A percentile compares a stretch with the other conserved stretches of the same genome.
Conservation (phyloP, 495 filamentous ascomycete species). For the Tuber microsphaerosporum region DNA sequence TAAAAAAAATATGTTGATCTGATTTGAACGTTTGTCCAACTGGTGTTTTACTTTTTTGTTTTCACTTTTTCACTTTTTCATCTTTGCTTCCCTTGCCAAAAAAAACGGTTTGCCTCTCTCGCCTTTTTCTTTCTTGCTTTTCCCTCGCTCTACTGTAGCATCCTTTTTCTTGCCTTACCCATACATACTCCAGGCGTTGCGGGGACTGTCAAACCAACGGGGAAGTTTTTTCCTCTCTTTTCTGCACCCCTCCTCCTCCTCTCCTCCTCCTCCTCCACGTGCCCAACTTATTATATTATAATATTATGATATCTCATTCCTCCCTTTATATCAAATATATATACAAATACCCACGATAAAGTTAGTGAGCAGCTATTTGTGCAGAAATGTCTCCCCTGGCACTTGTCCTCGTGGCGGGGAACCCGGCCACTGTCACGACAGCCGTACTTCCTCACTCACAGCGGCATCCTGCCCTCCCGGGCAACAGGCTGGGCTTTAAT, state of each 20-base stretch:
- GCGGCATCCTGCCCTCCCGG: no score
- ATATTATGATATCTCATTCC: not conserved
- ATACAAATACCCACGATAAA: not conserved
- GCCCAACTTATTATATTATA: not conserved
- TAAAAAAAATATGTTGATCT: no score
- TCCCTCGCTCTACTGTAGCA: not conserved
- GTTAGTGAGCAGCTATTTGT: not conserved
- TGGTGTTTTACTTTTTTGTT: not conserved
- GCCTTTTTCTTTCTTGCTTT: slow-evolving; percentile 1
- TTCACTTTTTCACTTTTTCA: slow-evolving; percentile 1
- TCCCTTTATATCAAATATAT: not conserved
- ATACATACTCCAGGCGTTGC: not conserved
- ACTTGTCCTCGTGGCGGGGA: not conserved
- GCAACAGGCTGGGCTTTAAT: no score
- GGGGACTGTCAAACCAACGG: not conserved
- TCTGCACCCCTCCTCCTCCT: not conserved
- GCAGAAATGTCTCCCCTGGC: not conserved
- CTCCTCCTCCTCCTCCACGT: not conserved
- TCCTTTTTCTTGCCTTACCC: not conserved
- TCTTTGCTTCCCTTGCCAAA: not conserved
- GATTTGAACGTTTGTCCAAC: not conserved
- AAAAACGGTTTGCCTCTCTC: not conserved
- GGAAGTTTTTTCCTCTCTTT: not conserved
- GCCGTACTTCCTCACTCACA: no score
- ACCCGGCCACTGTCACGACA: no score